These are phyloP conservation scores for Trypanosoma congolense DNA, from an alignment of 208 protist species.

Conservation along the genomic window DNA sequence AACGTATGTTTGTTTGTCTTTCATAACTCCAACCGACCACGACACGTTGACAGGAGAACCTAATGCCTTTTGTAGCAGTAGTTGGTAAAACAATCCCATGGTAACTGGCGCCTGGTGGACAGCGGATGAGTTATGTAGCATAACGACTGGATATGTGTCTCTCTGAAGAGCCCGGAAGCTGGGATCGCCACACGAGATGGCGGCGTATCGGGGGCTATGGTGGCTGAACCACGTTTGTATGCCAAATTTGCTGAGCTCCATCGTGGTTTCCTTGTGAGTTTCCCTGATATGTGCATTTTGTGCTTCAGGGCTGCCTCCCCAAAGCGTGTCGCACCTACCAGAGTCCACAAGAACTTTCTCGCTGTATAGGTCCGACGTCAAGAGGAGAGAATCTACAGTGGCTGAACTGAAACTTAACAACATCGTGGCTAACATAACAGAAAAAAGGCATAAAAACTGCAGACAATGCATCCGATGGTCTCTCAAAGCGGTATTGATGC, in stretches of 20 bases:
- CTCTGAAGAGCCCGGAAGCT: not conserved
- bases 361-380: conserved; percentile 31
- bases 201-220: conserved; percentile 8
- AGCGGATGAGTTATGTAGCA: conserved; percentile 58
- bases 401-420: conserved; percentile 49
- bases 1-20: conserved; percentile 19
- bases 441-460: conserved; percentile 65
- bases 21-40: not conserved
- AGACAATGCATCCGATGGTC: conserved; percentile 68
- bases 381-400: conserved; percentile 19
- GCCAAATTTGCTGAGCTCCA: conserved; percentile 16
- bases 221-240: conserved; percentile 22
- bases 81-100: conserved; percentile 33
- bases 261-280: not conserved
- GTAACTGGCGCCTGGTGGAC: conserved; percentile 36
- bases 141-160: not conserved
- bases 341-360: conserved; percentile 26
- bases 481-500: conserved; percentile 41
- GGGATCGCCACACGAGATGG: not conserved
- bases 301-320: not conserved
- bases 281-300: not conserved
- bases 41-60: not conserved
- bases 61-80: conserved; percentile 18
- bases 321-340: conserved; percentile 18
- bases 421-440: conserved; percentile 67